Percentiles rank a stretch among this genome's conserved stretches.
phyloP scores from a whole-genome alignment of 202 grass and related monocot genomes.

The Saccharum hybrid region DNA sequence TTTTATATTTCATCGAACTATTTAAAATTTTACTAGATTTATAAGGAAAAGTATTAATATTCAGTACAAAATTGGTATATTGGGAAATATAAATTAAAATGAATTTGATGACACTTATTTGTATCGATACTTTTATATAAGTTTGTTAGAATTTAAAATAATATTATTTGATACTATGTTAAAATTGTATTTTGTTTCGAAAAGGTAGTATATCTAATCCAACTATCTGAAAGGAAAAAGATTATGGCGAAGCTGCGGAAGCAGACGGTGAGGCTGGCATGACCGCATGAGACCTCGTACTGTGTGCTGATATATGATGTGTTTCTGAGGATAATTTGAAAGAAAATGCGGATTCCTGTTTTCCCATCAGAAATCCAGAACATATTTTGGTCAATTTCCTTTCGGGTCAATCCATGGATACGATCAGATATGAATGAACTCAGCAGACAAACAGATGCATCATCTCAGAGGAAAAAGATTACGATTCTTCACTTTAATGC shows the following conservation, averaged over 20 bases:
- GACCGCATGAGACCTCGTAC: not conserved
- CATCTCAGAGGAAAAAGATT: not conserved
- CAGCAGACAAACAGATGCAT: not conserved
- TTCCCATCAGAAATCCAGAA: not conserved
- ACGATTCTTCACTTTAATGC: slow-evolving; percentile 29
- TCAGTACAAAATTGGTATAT: not conserved
- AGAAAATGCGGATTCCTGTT: not conserved
- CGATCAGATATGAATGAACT: slow-evolving; percentile 31
- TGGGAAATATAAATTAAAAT: not conserved
- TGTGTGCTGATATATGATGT: slow-evolving; percentile 12
- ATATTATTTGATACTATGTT: not conserved
- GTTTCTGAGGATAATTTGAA: not conserved
- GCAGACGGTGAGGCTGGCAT: not conserved
- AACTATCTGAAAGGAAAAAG: not conserved
- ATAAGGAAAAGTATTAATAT: not conserved
- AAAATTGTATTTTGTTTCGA: not conserved
- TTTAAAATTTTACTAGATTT: not conserved
- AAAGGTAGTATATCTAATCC: not conserved
- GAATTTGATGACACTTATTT: not conserved
- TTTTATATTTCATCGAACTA: not conserved
- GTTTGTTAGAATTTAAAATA: not conserved
- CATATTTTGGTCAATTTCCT: slow-evolving; percentile 37
- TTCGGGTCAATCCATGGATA: slow-evolving; percentile 41
- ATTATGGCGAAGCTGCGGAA: not conserved
- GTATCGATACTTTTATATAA: not conserved